Conservation (phyloP, 108 stramenopile genomes). For the Mediolabrus comicus region DNA sequence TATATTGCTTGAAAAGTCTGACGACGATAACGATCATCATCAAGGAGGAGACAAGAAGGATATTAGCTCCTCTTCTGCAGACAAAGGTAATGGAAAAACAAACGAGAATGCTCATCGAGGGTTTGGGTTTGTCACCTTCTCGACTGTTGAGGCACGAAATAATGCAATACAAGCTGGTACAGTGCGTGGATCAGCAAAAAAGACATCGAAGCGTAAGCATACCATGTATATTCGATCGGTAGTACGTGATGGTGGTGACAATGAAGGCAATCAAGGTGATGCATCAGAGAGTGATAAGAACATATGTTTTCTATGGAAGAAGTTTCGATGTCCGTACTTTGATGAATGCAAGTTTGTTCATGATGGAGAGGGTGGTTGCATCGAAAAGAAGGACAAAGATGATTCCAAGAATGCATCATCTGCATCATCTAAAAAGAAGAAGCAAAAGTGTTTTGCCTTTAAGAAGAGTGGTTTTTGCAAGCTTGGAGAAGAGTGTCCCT, state of each 20-base stretch:
- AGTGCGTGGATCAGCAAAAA: slow-evolving; percentile 57
- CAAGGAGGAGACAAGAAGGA: slow-evolving; percentile 10
- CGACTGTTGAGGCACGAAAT: slow-evolving; percentile 12
- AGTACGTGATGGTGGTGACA: slow-evolving; percentile 22
- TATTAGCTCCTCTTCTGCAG: no score
- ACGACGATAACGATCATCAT: not conserved
- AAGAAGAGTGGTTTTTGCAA: slow-evolving; percentile 65
- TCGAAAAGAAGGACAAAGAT: slow-evolving; percentile 14
- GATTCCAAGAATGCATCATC: not conserved
- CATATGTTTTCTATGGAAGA: slow-evolving; percentile 67
- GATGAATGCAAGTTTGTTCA: slow-evolving; percentile 75
- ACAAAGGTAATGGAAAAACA: not conserved
- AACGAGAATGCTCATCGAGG: slow-evolving; percentile 53
- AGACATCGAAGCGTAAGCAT: slow-evolving; percentile 49
- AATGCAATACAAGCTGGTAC: slow-evolving; percentile 48
- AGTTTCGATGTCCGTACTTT: slow-evolving; percentile 70
- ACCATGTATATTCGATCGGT: slow-evolving; percentile 69
- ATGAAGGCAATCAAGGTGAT: not conserved
- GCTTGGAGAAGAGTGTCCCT: slow-evolving; percentile 69
- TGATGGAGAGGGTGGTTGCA: slow-evolving; percentile 64
- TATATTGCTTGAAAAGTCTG: slow-evolving; percentile 38
- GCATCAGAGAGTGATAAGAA: slow-evolving; percentile 14
- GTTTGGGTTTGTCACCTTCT: slow-evolving; percentile 74
- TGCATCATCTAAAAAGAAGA: slow-evolving; percentile 22
- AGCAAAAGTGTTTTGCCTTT: slow-evolving; percentile 71